These are phyloP conservation scores for Corymbia calophylla DNA, from an alignment of 441 rosid species.

Conservation along the genomic window DNA sequence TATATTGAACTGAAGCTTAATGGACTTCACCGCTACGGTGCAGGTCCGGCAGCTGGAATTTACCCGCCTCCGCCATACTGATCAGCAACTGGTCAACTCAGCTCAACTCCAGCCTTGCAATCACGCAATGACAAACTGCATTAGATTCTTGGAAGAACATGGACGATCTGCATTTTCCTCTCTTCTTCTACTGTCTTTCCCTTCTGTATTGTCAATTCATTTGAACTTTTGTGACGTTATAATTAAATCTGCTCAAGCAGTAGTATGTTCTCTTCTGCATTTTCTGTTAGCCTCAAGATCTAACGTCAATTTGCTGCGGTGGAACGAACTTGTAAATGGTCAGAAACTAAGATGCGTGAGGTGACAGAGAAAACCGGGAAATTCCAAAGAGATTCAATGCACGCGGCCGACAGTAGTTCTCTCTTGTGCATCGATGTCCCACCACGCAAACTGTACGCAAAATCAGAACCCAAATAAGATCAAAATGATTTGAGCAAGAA, in stretches of 20 bases:
- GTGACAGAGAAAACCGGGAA: too few relatives aligned
- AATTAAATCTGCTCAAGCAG: background rate
- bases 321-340: background rate
- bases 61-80: constrained; percentile 34
- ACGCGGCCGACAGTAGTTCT: background rate
- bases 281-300: background rate
- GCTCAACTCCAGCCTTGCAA: background rate
- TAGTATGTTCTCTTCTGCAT: background rate
- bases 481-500: background rate
- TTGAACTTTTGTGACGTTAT: background rate
- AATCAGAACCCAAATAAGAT: background rate
- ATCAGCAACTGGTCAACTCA: background rate
- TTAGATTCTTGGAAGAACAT: background rate
- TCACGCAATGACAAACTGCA: background rate
- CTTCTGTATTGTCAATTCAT: background rate
- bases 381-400: too few relatives aligned
- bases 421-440: background rate
- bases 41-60: constrained; percentile 16
- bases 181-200: background rate
- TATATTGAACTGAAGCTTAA: background rate
- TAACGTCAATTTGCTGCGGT: background rate
- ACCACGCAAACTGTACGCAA: background rate
- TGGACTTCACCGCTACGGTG: background rate
- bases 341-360: background rate
- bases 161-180: background rate